Base-by-base conservation (phyloP, 2,329 filamentous ascomycete genomes). In the Ceratocystis papillata region DNA sequence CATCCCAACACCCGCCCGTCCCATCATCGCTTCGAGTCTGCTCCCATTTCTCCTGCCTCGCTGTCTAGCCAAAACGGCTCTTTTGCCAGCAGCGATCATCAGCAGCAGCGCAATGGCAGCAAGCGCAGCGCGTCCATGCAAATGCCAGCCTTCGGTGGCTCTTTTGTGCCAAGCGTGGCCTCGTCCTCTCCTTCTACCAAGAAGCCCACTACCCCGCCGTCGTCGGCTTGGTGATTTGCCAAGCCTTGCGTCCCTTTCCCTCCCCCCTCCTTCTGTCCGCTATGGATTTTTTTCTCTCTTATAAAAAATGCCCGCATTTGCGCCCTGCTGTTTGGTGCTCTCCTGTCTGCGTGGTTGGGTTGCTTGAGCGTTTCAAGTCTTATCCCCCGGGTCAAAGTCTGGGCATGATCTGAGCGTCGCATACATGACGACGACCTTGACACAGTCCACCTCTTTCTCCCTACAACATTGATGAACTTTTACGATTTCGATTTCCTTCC, bases 71-170 rank as follows among this genome's bases (percentile, higher is more conserved):
- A 67, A 15, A 63, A 33, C 48, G 41, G 25, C 33, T 55, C 48
- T 15, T 62, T 50, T 44, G 63, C 59, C 6, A 59, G 50, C 25
- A 55, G 44, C 15, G 28, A 65, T 17, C 48, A 59, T 45, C 59
- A 22, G 46, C 46, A 22, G 46, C 46, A 48, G 46, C 46, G 46
- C 17, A 25, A 25, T 25, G 48, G 64, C 20, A 45, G 20, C 50
- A 65, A 66, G 63, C 63, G 59, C 22, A 41, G 30, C 25, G 64
- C 50, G 37, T 46, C 63, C 25, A 68, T 68, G 64, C 62, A 46
- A 8, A 64, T 68, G 60, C 63, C 67, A 7, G 67, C 64, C n/a
- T 68, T 68, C 57, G 63, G 63, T 7, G 62, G 48, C 64, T 61
- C 55, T 12, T 50, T 22, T 50, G 44, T 22, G 55, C 22, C 48